Evolutionary conservation across 495 filamentous ascomycete species (phyloP).

Genomic region (Trichoderma parareesei): DNA sequence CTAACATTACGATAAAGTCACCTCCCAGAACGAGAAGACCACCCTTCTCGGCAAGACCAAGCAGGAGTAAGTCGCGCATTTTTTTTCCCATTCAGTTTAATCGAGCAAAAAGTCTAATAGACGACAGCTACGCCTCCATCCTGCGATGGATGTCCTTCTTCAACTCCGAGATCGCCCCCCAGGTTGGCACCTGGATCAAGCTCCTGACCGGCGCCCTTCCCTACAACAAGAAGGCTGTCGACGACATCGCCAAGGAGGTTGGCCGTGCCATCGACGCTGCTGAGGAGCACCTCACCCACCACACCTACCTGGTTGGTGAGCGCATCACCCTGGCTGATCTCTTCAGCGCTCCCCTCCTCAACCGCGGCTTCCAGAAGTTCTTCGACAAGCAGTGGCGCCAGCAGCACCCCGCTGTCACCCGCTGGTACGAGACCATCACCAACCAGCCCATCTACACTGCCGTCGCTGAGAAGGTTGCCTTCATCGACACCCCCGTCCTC

Average conservation of each 20-base stretch:
- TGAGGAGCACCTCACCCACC: conserved; percentile 78
- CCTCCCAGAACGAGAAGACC: conserved; percentile 99
- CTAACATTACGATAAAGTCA: conserved; percentile 54
- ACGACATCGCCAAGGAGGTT: conserved; percentile 61
- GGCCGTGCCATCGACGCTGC: conserved; percentile 60
- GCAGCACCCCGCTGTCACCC: conserved; percentile 72
- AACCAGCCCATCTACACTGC: conserved; percentile 85
- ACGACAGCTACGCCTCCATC: conserved; percentile 74
- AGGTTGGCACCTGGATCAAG: conserved; percentile 76
- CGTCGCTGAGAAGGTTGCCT: conserved; percentile 60
- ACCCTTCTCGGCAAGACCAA: conserved; percentile 98
- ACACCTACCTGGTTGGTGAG: conserved; percentile 97
- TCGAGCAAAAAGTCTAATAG: conserved; percentile 17
- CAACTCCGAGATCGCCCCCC: conserved; percentile 74
- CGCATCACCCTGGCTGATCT: conserved; percentile 93
- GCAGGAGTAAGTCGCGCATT: conserved; percentile 63
- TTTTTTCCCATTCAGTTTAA: background rate
- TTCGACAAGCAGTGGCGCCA: conserved; percentile 82
- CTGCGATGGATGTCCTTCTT: conserved; percentile 92
- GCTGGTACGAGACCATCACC: conserved; percentile 91
- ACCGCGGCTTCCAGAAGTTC: conserved; percentile 78
- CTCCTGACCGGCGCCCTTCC: conserved; percentile 72
- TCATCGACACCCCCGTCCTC: conserved; percentile 74
- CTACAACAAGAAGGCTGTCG: conserved; percentile 97
- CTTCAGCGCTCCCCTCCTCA: conserved; percentile 68